Evolutionary conservation across 108 stramenopile genomes (phyloP), one percentile per base, ranked within the genome.

Genomic region (Cylindrotheca closterium): DNA sequence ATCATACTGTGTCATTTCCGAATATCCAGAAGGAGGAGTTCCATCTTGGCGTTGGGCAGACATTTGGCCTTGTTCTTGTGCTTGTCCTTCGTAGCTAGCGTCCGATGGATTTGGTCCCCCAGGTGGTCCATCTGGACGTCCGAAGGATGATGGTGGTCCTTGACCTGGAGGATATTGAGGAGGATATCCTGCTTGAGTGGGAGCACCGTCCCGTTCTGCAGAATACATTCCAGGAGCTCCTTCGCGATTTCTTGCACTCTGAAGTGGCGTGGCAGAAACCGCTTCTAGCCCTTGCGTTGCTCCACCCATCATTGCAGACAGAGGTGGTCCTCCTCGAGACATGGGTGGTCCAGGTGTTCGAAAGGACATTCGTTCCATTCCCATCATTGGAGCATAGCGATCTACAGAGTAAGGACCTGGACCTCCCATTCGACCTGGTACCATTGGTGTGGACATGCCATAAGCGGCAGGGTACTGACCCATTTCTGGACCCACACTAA

Each of bases 21-120:
- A 21, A 22, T 57, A 58, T 1, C 55, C 30, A n/a, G n/a, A n/a
- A 29, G 56, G 56, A 57, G 66, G 30, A 1, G 64, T 31, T 18
- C 34, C 66, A 15, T 23, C 42, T 22, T 17, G 31, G 5, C 15
- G 49, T 18, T 10, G 54, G 1, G 34, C 64, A 8, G 64, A 65
- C 25, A 18, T 51, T 8, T 47, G 61, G n/a, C 34, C 15, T 25
- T 50, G 31, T 17, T 21, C 19, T 19, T 12, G n/a, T 1, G 47
- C 65, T 48, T 57, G 52, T 12, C 65, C 55, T 57, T 67, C 65
- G 47, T 53, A 67, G 56, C 51, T 59, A 33, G 69, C 58, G 27
- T 58, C 48, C 21, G 28, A 34, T 23, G 69, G 52, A 0, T 49
- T 61, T 24, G 31, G 52, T 17, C 45, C 30, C 12, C 59, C 69